Evolutionary conservation across 202 grass and related monocot genomes (phyloP).

Genomic region (Digitaria exilis): DNA sequence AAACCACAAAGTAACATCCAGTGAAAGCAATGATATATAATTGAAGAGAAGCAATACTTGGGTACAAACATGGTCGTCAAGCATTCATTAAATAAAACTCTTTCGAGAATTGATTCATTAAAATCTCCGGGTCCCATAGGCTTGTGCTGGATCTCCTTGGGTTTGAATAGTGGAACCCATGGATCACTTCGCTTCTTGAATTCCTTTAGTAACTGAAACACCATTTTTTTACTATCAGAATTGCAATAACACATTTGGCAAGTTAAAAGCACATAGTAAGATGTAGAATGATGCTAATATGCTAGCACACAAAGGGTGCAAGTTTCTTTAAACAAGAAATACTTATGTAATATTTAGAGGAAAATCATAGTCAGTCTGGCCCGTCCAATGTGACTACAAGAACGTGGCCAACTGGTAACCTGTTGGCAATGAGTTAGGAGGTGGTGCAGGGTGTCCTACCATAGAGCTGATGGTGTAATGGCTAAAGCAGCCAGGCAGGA

Average conservation of each 20-base stretch:
- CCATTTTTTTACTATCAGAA: background rate
- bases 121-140: conserved; percentile 4
- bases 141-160: conserved; percentile 7
- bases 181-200: conserved; percentile 32
- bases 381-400: background rate
- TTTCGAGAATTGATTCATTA: conserved; percentile 43
- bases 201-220: background rate
- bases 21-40: background rate
- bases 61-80: background rate
- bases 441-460: background rate
- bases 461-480: background rate
- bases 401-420: background rate
- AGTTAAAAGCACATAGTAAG: background rate
- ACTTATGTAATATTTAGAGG: background rate
- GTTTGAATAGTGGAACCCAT: conserved; percentile 40
- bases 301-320: background rate
- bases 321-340: background rate
- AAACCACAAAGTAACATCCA: conserved; percentile 1
- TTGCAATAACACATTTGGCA: background rate
- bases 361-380: background rate
- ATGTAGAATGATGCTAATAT: background rate
- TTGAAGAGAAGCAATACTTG: background rate
- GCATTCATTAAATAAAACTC: conserved; percentile 35
- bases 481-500: background rate
- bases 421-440: background rate